Evolutionary conservation across 495 filamentous ascomycete species (phyloP).

Genomic region (Aspergillus ellipticus): DNA sequence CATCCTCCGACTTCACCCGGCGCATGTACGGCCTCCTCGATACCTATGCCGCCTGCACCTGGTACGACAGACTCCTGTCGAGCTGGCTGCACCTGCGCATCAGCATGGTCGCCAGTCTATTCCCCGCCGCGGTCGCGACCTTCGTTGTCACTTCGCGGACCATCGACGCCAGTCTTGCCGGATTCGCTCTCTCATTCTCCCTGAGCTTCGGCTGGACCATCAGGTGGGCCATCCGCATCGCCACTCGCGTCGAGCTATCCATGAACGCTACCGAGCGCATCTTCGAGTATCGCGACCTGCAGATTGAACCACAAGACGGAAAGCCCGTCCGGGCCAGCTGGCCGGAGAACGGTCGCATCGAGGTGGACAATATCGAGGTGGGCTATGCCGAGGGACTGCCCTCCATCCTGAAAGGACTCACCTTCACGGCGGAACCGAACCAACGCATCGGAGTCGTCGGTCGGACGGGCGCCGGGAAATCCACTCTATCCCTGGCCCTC

Average conservation of each 20-base stretch:
- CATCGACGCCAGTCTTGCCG: constrained; percentile 66
- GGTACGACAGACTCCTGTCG: constrained; percentile 25
- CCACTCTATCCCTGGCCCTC: constrained; percentile 40
- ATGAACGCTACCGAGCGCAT: constrained; percentile 78
- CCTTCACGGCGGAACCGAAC: constrained; percentile 56
- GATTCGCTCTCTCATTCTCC: constrained; percentile 60
- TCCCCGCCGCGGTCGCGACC: background rate
- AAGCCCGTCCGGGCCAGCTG: constrained; percentile 59
- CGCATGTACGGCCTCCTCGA: constrained; percentile 67
- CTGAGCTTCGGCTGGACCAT: constrained; percentile 38
- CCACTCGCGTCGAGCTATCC: constrained; percentile 53
- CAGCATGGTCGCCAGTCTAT: background rate
- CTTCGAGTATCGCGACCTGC: constrained; percentile 64
- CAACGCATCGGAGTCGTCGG: constrained; percentile 72
- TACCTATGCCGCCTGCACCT: constrained; percentile 33
- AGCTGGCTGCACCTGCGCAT: constrained; percentile 38
- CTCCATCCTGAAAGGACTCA: constrained; percentile 62
- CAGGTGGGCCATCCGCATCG: constrained; percentile 27
- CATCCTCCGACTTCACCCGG: constrained; percentile 57
- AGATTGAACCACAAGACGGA: constrained; percentile 51
- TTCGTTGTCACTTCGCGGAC: constrained; percentile 32
- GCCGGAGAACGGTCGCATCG: constrained; percentile 66
- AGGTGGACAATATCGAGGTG: constrained; percentile 61
- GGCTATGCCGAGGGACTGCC: constrained; percentile 65
- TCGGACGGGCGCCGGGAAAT: constrained; percentile 50